Evolutionary conservation across 2,329 filamentous ascomycete species (phyloP).

Genomic region (Xylaria polymorpha): DNA sequence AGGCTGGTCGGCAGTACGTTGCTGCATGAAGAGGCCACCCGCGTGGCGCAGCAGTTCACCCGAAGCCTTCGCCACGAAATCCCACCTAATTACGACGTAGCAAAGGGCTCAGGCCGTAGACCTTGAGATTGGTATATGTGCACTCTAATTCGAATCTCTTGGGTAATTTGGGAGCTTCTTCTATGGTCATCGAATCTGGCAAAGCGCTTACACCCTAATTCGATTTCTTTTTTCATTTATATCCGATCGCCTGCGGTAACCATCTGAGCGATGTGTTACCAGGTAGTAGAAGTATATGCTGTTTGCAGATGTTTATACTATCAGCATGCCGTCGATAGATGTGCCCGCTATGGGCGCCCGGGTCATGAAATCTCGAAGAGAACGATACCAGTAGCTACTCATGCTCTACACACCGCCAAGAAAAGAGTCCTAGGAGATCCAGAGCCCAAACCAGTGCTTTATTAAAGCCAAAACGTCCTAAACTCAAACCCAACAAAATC

Average conservation of each 20-base stretch:
- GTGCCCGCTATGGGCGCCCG: not conserved
- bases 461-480: not conserved
- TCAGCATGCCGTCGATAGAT: slow-evolving; percentile 12
- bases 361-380: slow-evolving; percentile 6
- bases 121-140: no score
- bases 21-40: not conserved
- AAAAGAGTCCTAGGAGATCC: no score
- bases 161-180: no score
- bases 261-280: slow-evolving; percentile 6
- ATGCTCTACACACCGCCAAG: not conserved
- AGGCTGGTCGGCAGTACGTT: not conserved
- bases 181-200: no score
- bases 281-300: slow-evolving; percentile 19
- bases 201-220: no score
- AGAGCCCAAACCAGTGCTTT: not conserved
- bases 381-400: slow-evolving; percentile 16
- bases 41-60: not conserved
- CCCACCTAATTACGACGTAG: no score
- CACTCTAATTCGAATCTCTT: no score
- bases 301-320: slow-evolving; percentile 21
- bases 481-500: not conserved
- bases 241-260: no score
- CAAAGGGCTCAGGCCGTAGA: no score
- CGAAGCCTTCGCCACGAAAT: not conserved
- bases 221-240: no score